Evolutionary conservation across 176 grass and related monocot species (phyloP), one percentile per base, ranked within the genome.

Genomic region (Thinopyrum elongatum): DNA sequence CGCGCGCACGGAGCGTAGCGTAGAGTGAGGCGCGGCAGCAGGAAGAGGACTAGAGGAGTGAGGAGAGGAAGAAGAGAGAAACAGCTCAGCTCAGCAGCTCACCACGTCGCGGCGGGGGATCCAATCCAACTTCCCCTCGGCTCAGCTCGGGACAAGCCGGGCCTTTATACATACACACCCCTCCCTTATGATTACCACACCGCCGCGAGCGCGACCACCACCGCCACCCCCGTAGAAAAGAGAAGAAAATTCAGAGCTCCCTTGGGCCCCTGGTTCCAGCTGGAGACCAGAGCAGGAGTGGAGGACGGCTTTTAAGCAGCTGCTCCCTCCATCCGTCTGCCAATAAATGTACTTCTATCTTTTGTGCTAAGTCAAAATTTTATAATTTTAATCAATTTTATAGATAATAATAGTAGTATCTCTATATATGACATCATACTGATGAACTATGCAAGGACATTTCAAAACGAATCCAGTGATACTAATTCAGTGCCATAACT

Each of bases 111-210:
- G 66, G 84, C 66, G 34, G 62, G 68, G 81, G 36, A 75, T 84
- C 23, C 34, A 27, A 23, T 86, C 58, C 85, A 87, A 38, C 68
- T 59, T 46, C 69, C 44, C 7, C 41, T 27, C 41, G 13, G 3
- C 22, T 62, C 49, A 47, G 69, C 88, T 61, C 70, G 49, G 42
- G 83, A 89, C 78, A 86, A 86, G 53, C 46, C 25, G n/a, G 25
- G 59, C 79, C 79, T 90, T 82, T 83, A 83, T 83, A 70, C 76
- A 83, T 79, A 61, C 76, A 60, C 38, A 41, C 11, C 62, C 61
- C 27, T 44, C 65, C 38, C 74, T 41, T 53, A 89, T 80, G 87
- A 89, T 89, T 84, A 80, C 82, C 42, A 34, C 66, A 7, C 38
- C 70, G n/a, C 70, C 34, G 34, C 69, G 67, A 53, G 47, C 46